Conservation (phyloP, 78 protist species). For the slime mould (Dictyostelium discoideum) region dicty_2.7 NC_007088.5:2198001-2198500, state of each 20-base stretch:
- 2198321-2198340: constrained; percentile 87
- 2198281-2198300: neutral
- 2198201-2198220: constrained; percentile 13
- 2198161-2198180: neutral
- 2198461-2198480: constrained; percentile 84
- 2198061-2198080: neutral
- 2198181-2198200: constrained; percentile 27
- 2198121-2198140: neutral
- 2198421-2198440: constrained; percentile 85
- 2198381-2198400: constrained; percentile 61
- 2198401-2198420: constrained; percentile 73
- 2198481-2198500: constrained; percentile 84
- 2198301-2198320: constrained; percentile 59
- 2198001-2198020: neutral
- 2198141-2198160: neutral
- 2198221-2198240: neutral
- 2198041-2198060: constrained; percentile 21
- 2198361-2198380: constrained; percentile 30
- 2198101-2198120: neutral
- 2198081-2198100: neutral
- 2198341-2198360: constrained; percentile 81
- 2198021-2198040: constrained; percentile 8
- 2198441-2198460: constrained; percentile 82
- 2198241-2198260: neutral
- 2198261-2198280: neutral